Percentiles rank a stretch among this genome's conserved stretches.
These are phyloP conservation scores for Cladosporium colombiae DNA, from an alignment of 2,329 filamentous ascomycete genomes.

Conservation along the genomic window DNA sequence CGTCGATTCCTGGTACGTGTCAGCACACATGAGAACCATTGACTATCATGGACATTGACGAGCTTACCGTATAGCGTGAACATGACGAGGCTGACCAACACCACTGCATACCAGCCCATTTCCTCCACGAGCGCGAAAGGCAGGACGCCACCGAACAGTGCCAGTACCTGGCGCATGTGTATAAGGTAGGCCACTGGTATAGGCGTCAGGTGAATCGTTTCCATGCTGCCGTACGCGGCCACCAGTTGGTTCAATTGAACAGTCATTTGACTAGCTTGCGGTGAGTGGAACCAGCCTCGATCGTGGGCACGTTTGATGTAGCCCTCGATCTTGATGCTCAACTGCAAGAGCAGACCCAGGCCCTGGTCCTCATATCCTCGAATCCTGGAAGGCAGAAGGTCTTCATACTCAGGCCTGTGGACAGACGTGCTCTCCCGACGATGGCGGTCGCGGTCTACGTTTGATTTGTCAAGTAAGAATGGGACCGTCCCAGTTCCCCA, in stretches of 20 bases:
- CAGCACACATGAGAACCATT: neutral
- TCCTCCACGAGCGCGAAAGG: conserved; percentile 65
- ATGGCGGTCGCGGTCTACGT: conserved; percentile 26
- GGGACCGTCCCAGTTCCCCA: conserved; percentile 53
- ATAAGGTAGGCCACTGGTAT: conserved; percentile 67
- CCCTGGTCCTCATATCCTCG: conserved; percentile 57
- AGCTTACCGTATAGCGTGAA: conserved; percentile 67
- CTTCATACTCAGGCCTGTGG: conserved; percentile 38
- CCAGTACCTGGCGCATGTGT: conserved; percentile 64
- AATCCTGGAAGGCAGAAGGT: conserved; percentile 37
- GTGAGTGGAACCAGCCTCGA: conserved; percentile 61
- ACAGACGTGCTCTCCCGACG: conserved; percentile 34
- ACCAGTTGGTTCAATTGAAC: conserved; percentile 58
- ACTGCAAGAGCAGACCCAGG: conserved; percentile 60
- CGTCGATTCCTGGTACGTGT: conserved; percentile 10
- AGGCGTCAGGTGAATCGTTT: conserved; percentile 65
- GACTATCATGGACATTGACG: conserved; percentile 50
- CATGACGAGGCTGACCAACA: conserved; percentile 59
- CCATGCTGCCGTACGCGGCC: conserved; percentile 63
- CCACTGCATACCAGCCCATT: conserved; percentile 63
- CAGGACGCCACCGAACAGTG: conserved; percentile 60
- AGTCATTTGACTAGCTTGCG: conserved; percentile 59
- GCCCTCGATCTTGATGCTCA: conserved; percentile 60
- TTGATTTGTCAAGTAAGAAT: conserved; percentile 25
- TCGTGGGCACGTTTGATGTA: conserved; percentile 60